Base-by-base conservation (phyloP, 441 rosid genomes). In the Cnidoscolus chayamansa region DNA sequence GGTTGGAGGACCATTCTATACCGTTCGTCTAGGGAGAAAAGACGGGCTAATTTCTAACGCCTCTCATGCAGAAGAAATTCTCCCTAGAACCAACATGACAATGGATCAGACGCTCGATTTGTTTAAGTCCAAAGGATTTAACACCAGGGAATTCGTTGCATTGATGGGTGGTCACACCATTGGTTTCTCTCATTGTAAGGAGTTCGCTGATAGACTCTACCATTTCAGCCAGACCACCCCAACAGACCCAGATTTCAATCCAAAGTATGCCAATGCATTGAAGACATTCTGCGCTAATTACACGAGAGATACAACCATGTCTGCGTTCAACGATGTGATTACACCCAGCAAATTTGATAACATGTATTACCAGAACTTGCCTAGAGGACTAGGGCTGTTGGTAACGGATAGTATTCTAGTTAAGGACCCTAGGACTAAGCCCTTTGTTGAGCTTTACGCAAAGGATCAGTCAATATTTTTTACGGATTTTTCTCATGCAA, bases 321-420 rank as follows among this genome's bases (percentile, higher is more conserved):
- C 95, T 0, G 90, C 93, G 12, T 88, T 86, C 71, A 88, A 87
- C 40, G 95, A 90, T 67, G 86, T 83, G 16, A 78, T 83, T 59
- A 88, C 97, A 2, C 94, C 93, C 0, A 86, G 87, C n/a, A 89
- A 88, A 65, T 91, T 91, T 43, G 93, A 91, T 59, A 89, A 91
- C 72, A 86, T 89, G 93, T 91, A 88, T 76, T 88, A 72, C 80
- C 72, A 72, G 83, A 91, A 87, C 54, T 63, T 89, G 75, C 73
- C 73, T 64, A 81, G 70, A 15, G 93, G 97, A 10, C 70, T 86
- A 73, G 93, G 85, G 75, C 70, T 89, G 70, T 72, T 91, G 9
- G 57, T 73, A 20, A 76, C 85, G 3, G 95, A 91, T 67, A 74
- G 84, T 30, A 83, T 82, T 5, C 59, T 91, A 3, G 79, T 76